Conservation (phyloP, 179 eudicot species). For the Gypsophila paniculata region DNA sequence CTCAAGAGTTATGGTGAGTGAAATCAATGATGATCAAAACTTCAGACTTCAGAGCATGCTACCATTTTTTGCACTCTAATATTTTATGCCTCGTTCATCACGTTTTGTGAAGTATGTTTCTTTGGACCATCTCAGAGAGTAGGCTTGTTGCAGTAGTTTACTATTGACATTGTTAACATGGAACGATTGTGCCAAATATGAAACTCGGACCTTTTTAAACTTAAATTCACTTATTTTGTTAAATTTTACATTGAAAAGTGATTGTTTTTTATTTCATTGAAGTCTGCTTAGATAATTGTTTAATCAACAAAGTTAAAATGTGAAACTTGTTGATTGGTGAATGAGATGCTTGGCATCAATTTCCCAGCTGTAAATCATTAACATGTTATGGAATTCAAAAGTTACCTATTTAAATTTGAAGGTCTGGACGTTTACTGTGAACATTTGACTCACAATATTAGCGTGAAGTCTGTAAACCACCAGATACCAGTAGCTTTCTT, state of each 20-base stretch:
- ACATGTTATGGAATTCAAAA: not conserved
- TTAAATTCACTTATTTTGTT: not conserved
- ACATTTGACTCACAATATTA: not conserved
- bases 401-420: no score
- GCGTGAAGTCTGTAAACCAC: not conserved
- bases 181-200: not conserved
- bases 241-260: not conserved
- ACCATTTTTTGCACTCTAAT: not conserved
- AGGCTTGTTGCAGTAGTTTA: not conserved
- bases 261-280: not conserved
- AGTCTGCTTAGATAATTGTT: no score
- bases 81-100: not conserved
- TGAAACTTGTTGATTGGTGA: conserved; percentile 2
- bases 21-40: not conserved
- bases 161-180: not conserved
- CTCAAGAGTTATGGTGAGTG: not conserved
- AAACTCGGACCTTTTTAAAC: not conserved
- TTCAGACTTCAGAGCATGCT: not conserved
- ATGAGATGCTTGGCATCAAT: not conserved
- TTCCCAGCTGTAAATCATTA: not conserved
- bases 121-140: not conserved
- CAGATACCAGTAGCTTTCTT: not conserved
- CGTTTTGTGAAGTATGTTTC: not conserved
- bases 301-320: not conserved
- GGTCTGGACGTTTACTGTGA: not conserved